Conservation (phyloP, 495 filamentous ascomycete species). For the Lindgomyces ingoldianus region DNA sequence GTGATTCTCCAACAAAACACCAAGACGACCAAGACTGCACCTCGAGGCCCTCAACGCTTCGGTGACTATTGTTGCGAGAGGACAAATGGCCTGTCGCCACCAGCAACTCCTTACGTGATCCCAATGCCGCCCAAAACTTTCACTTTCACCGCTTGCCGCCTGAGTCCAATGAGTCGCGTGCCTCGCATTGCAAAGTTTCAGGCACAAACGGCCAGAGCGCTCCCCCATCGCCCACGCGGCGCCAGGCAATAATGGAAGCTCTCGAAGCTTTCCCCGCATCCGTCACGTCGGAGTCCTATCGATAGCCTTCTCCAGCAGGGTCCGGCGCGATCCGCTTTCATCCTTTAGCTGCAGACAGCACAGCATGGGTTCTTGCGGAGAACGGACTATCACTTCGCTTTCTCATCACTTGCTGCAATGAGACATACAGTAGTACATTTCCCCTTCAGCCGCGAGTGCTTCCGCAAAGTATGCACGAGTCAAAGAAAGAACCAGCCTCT, state of each 20-base stretch:
- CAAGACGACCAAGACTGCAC: not conserved
- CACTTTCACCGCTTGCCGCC: not conserved
- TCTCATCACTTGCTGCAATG: too few species aligned
- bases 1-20: too few species aligned
- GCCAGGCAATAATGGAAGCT: slow-evolving; percentile 19
- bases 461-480: not conserved
- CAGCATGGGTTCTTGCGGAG: too few species aligned
- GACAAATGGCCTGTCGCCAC: not conserved
- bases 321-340: slow-evolving; percentile 18
- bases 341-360: slow-evolving; percentile 12
- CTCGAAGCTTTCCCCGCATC: slow-evolving; percentile 32
- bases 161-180: not conserved
- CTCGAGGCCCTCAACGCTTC: not conserved
- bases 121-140: not conserved
- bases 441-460: not conserved
- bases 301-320: not conserved
- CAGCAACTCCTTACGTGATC: not conserved
- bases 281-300: slow-evolving; percentile 4
- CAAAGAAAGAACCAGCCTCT: not conserved
- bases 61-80: not conserved
- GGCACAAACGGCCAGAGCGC: not conserved
- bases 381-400: too few species aligned
- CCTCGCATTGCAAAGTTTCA: not conserved
- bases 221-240: too few species aligned
- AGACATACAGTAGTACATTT: not conserved